phyloP scores from a whole-genome alignment of 805 yeast species.

The Candida glaebosa region DNA sequence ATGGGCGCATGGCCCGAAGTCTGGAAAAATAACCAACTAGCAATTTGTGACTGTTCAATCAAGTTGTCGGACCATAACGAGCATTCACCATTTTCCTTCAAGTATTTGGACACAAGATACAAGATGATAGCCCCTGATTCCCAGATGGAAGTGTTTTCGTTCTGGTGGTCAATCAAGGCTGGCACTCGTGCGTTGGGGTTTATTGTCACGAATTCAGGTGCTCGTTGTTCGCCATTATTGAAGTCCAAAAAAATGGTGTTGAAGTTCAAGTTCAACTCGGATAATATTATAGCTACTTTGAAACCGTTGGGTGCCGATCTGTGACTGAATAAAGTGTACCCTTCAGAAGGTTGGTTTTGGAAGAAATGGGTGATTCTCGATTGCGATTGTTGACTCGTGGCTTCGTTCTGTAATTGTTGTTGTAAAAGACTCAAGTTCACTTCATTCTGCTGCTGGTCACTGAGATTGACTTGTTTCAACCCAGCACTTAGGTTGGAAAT shows the following conservation, averaged over 20 bases:
- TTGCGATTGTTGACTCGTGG: slow-evolving; percentile 40
- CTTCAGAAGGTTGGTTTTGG: slow-evolving; percentile 72
- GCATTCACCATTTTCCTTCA: slow-evolving; percentile 63
- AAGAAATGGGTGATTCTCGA: slow-evolving; percentile 69
- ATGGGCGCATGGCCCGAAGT: slow-evolving; percentile 98
- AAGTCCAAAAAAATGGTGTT: slow-evolving; percentile 84
- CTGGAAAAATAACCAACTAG: slow-evolving; percentile 90
- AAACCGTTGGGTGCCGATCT: slow-evolving; percentile 88
- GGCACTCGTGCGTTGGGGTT: slow-evolving; percentile 97
- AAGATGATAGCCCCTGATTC: slow-evolving; percentile 91
- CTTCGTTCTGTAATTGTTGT: slow-evolving; percentile 43
- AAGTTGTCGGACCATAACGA: slow-evolving; percentile 77
- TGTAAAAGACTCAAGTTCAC: slow-evolving; percentile 40
- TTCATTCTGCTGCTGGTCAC: slow-evolving; percentile 42
- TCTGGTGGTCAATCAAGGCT: slow-evolving; percentile 84
- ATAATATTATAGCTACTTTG: slow-evolving; percentile 86
- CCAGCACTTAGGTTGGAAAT: slow-evolving; percentile 47
- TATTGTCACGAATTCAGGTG: slow-evolving; percentile 89
- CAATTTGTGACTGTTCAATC: slow-evolving; percentile 78
- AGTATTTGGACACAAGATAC: slow-evolving; percentile 69
- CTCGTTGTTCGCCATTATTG: slow-evolving; percentile 84
- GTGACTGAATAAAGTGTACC: slow-evolving; percentile 79
- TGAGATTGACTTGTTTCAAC: slow-evolving; percentile 38
- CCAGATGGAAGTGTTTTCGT: slow-evolving; percentile 82
- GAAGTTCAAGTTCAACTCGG: slow-evolving; percentile 77